These are phyloP conservation scores for Brettanomyces naardenensis DNA, from an alignment of 805 yeast species.

Conservation along the genomic window DNA sequence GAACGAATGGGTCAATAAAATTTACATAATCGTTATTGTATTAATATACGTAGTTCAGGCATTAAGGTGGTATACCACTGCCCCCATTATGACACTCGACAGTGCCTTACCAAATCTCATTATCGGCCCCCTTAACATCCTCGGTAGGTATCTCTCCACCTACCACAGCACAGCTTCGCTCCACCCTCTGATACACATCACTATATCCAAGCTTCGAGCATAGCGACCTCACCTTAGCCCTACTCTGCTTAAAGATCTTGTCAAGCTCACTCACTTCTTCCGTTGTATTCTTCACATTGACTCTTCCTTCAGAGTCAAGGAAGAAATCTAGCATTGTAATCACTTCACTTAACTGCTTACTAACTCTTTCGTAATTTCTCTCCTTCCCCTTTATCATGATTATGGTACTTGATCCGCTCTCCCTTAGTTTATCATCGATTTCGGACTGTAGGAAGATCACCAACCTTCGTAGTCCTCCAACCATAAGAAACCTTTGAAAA, in stretches of 20 bases:
- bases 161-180: slow-evolving; percentile 12
- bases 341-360: slow-evolving; percentile 11
- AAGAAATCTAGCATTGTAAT: slow-evolving; percentile 15
- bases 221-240: slow-evolving; percentile 22
- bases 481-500: slow-evolving; percentile 55
- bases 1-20: no score
- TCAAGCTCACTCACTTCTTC: slow-evolving; percentile 22
- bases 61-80: no score
- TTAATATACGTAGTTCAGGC: no score
- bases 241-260: slow-evolving; percentile 16
- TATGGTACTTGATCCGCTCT: neutral
- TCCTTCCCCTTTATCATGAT: slow-evolving; percentile 8
- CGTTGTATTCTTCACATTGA: slow-evolving; percentile 19
- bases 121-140: slow-evolving; percentile 14
- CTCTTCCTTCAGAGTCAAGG: slow-evolving; percentile 10
- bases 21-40: no score
- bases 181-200: slow-evolving; percentile 16
- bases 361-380: slow-evolving; percentile 12
- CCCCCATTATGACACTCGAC: no score
- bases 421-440: slow-evolving; percentile 5
- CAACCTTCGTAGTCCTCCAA: slow-evolving; percentile 61
- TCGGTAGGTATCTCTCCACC: slow-evolving; percentile 21
- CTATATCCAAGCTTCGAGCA: slow-evolving; percentile 18
- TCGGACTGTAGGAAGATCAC: slow-evolving; percentile 30
- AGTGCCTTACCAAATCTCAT: slow-evolving; percentile 26